Evolutionary conservation across 2,329 filamentous ascomycete genomes (phyloP), one percentile per base, ranked within the genome.

Genomic region (Epichloe scottii): DNA sequence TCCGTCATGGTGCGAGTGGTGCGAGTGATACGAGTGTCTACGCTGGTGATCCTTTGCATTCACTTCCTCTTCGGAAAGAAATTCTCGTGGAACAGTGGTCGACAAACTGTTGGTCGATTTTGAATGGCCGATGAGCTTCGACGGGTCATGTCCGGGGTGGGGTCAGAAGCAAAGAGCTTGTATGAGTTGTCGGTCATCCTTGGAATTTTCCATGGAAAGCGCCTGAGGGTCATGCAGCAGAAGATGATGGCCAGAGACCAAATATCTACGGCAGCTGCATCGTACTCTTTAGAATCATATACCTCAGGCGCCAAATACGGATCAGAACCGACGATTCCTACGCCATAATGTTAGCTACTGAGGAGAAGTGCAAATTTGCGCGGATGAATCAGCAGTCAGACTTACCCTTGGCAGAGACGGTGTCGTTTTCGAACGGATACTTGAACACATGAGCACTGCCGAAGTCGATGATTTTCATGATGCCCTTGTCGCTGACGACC

Each of bases 391-490:
- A 19, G 26, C 17, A 44, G 40, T 19, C 40, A 15, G 26, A 51
- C 61, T 35, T 59, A 69, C 67, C 67, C 56, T 69, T 69, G 5
- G 67, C 67, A 10, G 63, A 59, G 19, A 69, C 67, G 7, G 61
- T 64, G 42, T 60, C 88, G 57, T 84, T 89, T 69, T 98, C 93
- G 62, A 98, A 97, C 0, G 93, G 93, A 74, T 98, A 98, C 61
- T 87, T 84, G 72, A 95, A 98, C 40, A 98, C 91, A 58, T 93
- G 90, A 0, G 93, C 91, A 70, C 90, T 97, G 26, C 93, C 93
- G 68, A 98, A 98, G 67, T 98, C 93, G 62, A 98, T 98, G 57
- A 98, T 87, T 69, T 98, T 98, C 89, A 98, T 95, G 60, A 98
- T 97, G 2, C 93, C 93, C 62, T 86, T 81, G 63, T 95, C 87